Evolutionary conservation across 495 filamentous ascomycete species (phyloP).

Genomic region (Parmelia sp.): DNA sequence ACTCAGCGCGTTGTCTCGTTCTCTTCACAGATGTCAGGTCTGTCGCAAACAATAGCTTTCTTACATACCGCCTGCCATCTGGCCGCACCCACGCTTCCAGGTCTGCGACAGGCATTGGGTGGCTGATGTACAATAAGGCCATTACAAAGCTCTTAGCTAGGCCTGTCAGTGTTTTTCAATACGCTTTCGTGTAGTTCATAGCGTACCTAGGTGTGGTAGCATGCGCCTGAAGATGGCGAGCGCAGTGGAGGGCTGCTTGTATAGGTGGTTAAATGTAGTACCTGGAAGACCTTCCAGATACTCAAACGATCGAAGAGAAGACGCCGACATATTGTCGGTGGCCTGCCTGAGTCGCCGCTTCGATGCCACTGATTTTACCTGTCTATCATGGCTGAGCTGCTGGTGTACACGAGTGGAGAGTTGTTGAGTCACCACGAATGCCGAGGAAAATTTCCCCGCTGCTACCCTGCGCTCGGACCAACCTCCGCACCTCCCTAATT

Average conservation of each 20-base stretch:
- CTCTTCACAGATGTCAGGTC: constrained; percentile 36
- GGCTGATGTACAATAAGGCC: constrained; percentile 80
- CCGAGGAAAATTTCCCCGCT: neutral
- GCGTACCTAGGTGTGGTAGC: constrained; percentile 79
- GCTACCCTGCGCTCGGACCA: constrained; percentile 7
- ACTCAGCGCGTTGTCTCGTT: constrained; percentile 74
- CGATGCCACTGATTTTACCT: constrained; percentile 3
- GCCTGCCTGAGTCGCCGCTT: neutral
- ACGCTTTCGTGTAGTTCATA: constrained; percentile 17
- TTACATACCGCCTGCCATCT: constrained; percentile 56
- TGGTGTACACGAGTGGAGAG: neutral
- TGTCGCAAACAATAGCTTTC: neutral
- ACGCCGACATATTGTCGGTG: constrained; percentile 53
- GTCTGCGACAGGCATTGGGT: constrained; percentile 64
- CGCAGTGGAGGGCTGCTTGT: constrained; percentile 91
- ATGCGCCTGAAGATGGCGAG: constrained; percentile 96
- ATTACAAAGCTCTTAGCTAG: constrained; percentile 93
- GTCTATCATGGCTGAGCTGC: neutral
- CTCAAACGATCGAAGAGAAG: constrained; percentile 62
- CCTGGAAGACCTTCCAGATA: constrained; percentile 87
- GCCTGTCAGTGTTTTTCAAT: constrained; percentile 23
- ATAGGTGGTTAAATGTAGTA: constrained; percentile 79
- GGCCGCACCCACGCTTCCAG: constrained; percentile 79
- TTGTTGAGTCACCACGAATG: no score
- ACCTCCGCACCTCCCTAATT: neutral